These are phyloP conservation scores for Punctularia strigosozonata DNA, from an alignment of 768 basidiomycete species.

Conservation along the genomic window DNA sequence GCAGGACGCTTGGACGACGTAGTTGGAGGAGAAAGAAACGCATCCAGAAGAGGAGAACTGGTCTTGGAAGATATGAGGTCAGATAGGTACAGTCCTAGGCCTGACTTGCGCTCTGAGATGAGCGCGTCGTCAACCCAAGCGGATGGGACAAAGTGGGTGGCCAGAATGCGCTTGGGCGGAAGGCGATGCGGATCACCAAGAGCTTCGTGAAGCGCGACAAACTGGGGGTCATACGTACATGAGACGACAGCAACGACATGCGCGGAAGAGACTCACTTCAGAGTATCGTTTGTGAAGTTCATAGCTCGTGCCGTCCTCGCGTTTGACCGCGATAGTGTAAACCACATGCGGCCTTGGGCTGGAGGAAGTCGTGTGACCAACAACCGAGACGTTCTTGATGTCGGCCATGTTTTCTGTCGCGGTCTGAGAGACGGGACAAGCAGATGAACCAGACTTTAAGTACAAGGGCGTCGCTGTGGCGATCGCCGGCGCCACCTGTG, in stretches of 20 bases:
- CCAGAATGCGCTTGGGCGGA: constrained; percentile 39
- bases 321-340: constrained; percentile 27
- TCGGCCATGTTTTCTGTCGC: too few relatives aligned
- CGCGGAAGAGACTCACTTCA: constrained; percentile 20
- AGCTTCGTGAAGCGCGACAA: constrained; percentile 27
- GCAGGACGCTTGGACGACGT: constrained; percentile 9
- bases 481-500: too few relatives aligned
- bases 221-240: constrained; percentile 17
- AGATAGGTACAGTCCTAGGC: constrained; percentile 30
- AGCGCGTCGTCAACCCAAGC: constrained; percentile 43
- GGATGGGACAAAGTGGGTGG: constrained; percentile 35
- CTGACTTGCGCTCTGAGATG: constrained; percentile 38
- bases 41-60: constrained; percentile 20
- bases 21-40: constrained; percentile 25
- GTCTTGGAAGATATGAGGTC: constrained; percentile 27
- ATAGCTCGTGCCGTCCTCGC: constrained; percentile 20
- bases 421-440: too few relatives aligned
- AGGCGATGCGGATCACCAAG: constrained; percentile 28
- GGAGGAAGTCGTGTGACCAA: constrained; percentile 34
- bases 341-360: constrained; percentile 34
- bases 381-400: constrained; percentile 18
- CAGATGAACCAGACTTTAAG: too few relatives aligned
- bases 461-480: too few relatives aligned
- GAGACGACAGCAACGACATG: neutral
- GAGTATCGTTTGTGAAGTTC: constrained; percentile 29